phyloP scores from a whole-genome alignment of 768 basidiomycete species.

The Kondoa subrosea region DNA sequence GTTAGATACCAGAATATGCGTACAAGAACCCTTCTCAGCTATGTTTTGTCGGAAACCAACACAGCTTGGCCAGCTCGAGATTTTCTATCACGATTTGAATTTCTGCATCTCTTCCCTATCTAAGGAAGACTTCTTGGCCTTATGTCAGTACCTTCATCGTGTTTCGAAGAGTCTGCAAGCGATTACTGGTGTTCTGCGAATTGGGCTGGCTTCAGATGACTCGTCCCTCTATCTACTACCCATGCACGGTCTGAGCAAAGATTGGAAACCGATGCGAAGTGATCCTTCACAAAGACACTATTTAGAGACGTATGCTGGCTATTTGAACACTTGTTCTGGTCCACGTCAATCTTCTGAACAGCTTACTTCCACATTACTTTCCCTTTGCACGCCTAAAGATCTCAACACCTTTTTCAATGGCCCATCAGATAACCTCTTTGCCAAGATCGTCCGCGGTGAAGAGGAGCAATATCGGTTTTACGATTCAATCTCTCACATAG shows the following conservation, averaged over 20 bases:
- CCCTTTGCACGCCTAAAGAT: background rate
- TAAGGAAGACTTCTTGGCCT: background rate
- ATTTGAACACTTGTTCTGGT: background rate
- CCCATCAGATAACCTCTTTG: conserved; percentile 1
- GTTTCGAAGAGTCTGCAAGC: background rate
- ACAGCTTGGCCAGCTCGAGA: background rate
- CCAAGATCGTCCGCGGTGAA: background rate
- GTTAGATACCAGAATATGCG: background rate
- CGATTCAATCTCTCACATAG: background rate
- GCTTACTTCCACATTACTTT: background rate
- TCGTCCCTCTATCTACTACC: background rate
- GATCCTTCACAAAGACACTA: background rate
- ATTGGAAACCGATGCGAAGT: background rate
- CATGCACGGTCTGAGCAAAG: background rate
- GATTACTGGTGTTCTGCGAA: background rate
- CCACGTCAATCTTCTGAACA: background rate
- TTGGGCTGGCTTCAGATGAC: background rate
- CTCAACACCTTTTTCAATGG: background rate
- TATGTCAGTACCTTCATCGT: background rate
- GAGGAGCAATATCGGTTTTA: background rate
- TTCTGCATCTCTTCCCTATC: background rate
- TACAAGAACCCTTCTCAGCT: background rate
- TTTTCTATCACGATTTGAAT: background rate
- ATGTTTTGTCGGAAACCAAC: background rate
- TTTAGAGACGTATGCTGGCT: background rate